These are phyloP conservation scores for Kodamaea alishanica DNA, from an alignment of 1,139 yeast species.

Conservation along the genomic window DNA sequence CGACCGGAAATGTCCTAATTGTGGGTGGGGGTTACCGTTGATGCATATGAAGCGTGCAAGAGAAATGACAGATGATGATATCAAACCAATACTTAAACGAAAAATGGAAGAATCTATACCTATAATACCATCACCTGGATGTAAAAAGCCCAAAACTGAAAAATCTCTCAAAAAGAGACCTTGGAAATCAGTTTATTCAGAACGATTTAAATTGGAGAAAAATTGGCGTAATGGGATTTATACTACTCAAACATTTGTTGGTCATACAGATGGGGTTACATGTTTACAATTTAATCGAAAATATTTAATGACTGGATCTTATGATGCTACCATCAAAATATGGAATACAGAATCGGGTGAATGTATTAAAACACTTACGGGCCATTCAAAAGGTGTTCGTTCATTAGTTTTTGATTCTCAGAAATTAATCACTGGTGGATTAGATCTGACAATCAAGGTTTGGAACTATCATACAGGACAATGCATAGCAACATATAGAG, in stretches of 20 bases:
- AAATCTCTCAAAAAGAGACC: constrained; percentile 50
- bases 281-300: constrained; percentile 78
- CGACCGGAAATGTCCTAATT: constrained; percentile 92
- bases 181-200: constrained; percentile 94
- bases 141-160: constrained; percentile 8
- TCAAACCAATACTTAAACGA: constrained; percentile 24
- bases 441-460: constrained; percentile 86
- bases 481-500: constrained; percentile 88
- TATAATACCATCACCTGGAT: constrained; percentile 7
- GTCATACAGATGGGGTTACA: constrained; percentile 86
- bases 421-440: constrained; percentile 86
- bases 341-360: constrained; percentile 86
- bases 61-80: constrained; percentile 37
- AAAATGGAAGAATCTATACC: constrained; percentile 24
- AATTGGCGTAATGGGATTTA: constrained; percentile 90
- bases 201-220: constrained; percentile 82
- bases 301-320: constrained; percentile 83
- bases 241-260: constrained; percentile 60
- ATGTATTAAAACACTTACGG: constrained; percentile 69
- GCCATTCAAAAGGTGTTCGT: constrained; percentile 84
- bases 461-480: constrained; percentile 96
- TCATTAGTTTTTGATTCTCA: constrained; percentile 82
- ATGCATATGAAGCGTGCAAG: constrained; percentile 78
- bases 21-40: constrained; percentile 98
- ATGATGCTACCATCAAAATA: constrained; percentile 81